Conservation (phyloP, 2,329 filamentous ascomycete species). For the Teratosphaeria zuluensis region DNA sequence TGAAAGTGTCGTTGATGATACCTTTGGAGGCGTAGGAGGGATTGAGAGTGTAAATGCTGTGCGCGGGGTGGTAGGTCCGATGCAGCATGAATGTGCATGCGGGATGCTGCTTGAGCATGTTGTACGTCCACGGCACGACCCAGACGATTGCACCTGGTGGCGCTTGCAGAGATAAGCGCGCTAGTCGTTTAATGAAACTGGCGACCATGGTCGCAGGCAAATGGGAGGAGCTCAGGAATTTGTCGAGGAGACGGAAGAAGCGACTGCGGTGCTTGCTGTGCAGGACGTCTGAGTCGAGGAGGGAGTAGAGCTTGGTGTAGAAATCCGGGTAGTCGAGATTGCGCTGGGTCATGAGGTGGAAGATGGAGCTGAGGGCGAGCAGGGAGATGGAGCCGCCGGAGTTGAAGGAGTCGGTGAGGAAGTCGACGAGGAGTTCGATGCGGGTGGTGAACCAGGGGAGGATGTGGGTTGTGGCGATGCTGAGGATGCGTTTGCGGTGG, state of each 20-base stretch:
- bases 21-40: conserved; percentile 42
- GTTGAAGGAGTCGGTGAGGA: conserved; percentile 89
- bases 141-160: conserved; percentile 83
- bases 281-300: conserved; percentile 74
- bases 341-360: conserved; percentile 84
- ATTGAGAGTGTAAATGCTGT: conserved; percentile 18
- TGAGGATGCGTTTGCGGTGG: conserved; percentile 70
- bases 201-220: conserved; percentile 83
- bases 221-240: conserved; percentile 84
- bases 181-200: conserved; percentile 91
- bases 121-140: conserved; percentile 90
- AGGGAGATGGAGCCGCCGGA: conserved; percentile 77
- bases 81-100: conserved; percentile 95
- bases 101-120: conserved; percentile 81
- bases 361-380: conserved; percentile 82
- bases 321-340: conserved; percentile 83
- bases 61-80: conserved; percentile 40
- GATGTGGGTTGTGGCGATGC: conserved; percentile 65
- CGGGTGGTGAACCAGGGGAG: conserved; percentile 75
- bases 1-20: conserved; percentile 62
- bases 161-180: conserved; percentile 73
- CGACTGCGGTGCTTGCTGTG: conserved; percentile 90
- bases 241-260: conserved; percentile 87
- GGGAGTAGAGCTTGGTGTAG: conserved; percentile 85
- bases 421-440: conserved; percentile 87